These are phyloP conservation scores for Trametes pubescens DNA, from an alignment of 1,284 basidiomycete species.

Conservation along the genomic window DNA sequence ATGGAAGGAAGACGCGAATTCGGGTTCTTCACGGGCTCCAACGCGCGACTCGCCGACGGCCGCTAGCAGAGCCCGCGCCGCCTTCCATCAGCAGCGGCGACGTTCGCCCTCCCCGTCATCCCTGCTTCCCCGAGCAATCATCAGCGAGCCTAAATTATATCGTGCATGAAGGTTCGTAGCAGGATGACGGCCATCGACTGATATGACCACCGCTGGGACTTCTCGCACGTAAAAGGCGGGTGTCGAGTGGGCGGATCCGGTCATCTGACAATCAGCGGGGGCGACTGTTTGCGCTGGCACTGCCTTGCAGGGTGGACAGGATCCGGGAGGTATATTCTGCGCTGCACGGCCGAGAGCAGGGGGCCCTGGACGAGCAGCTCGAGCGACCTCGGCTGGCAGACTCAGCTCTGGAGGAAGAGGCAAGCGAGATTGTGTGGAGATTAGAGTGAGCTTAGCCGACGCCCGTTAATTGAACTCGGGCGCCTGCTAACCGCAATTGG, in stretches of 20 bases:
- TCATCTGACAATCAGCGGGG: conserved; percentile 21
- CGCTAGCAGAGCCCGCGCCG: neutral
- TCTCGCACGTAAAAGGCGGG: conserved; percentile 13
- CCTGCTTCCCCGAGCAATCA: neutral
- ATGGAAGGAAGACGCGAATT: conserved; percentile 4
- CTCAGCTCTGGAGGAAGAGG: neutral
- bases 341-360: neutral
- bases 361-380: neutral
- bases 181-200: conserved; percentile 1
- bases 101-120: neutral
- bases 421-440: conserved; percentile 5
- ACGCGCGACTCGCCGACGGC: neutral
- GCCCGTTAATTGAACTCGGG: conserved; percentile 11
- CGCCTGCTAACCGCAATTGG: conserved; percentile 9
- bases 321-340: neutral
- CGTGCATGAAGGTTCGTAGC: conserved; percentile 2
- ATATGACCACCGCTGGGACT: conserved; percentile 14
- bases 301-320: neutral
- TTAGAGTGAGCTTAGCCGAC: conserved; percentile 8
- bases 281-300: conserved; percentile 7
- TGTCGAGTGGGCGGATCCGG: neutral
- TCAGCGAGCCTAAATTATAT: conserved; percentile 7
- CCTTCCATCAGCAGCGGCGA: conserved; percentile 12
- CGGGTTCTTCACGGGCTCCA: neutral
- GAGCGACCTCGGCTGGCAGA: neutral